Evolutionary conservation across 768 basidiomycete species (phyloP).

Genomic region (Leucosporidium yakuticum): DNA sequence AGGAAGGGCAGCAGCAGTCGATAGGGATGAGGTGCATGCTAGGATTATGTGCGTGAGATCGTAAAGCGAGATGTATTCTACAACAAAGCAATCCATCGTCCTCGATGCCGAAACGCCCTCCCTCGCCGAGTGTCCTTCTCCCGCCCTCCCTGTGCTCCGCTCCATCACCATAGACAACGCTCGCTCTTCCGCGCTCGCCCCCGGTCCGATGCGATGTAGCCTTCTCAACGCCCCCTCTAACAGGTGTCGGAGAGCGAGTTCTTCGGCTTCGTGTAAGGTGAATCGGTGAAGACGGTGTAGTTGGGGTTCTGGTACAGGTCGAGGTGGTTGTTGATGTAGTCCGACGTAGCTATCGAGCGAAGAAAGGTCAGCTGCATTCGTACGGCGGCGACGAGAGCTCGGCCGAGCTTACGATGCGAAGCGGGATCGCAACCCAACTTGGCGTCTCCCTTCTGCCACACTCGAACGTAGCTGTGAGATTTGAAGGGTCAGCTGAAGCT

Average conservation of each 20-base stretch:
- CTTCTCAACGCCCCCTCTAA: too few species aligned
- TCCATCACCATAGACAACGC: too few species aligned
- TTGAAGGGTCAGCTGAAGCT: background rate
- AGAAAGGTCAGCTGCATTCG: background rate
- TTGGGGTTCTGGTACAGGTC: slow-evolving; percentile 39
- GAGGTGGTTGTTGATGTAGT: slow-evolving; percentile 52
- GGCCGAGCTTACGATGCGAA: background rate
- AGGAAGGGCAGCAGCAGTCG: too few species aligned
- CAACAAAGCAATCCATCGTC: too few species aligned
- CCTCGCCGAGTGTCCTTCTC: too few species aligned
- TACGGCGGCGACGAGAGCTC: slow-evolving; percentile 51
- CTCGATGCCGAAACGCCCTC: too few species aligned
- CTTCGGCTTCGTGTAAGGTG: background rate
- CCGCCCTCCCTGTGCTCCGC: too few species aligned
- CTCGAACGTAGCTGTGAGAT: slow-evolving; percentile 24
- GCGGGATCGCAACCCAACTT: slow-evolving; percentile 68
- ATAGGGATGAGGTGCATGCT: too few species aligned
- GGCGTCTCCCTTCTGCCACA: slow-evolving; percentile 53
- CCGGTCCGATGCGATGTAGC: too few species aligned
- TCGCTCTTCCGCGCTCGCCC: too few species aligned
- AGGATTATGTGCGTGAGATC: too few species aligned
- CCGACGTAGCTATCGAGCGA: slow-evolving; percentile 52
- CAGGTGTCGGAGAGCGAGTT: background rate
- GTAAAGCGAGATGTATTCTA: too few species aligned
- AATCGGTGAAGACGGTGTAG: background rate